phyloP scores from a whole-genome alignment of 2,329 filamentous ascomycete genomes.

The Xylariomycetidae sp. region DNA sequence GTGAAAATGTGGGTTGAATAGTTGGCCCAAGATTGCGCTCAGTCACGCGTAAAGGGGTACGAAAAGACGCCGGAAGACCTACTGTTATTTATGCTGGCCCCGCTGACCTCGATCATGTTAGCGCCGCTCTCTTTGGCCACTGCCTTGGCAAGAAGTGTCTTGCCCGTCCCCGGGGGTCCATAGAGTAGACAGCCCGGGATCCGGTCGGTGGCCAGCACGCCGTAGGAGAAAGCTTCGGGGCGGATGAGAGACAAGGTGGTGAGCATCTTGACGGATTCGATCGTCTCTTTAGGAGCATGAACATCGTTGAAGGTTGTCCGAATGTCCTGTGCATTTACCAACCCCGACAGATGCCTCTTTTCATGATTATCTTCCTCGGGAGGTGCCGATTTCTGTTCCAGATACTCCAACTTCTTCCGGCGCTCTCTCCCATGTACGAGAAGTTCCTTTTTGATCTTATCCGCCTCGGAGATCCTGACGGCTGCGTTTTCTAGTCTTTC shows the following conservation, averaged over 20 bases:
- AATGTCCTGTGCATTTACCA: constrained; percentile 77
- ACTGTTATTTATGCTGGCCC: constrained; percentile 92
- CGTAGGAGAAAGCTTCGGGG: constrained; percentile 94
- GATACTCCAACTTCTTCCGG: no score
- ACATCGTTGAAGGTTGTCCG: constrained; percentile 85
- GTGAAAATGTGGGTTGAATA: no score
- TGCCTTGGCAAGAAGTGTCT: constrained; percentile 65
- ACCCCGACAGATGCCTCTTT: constrained; percentile 73
- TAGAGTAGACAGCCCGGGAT: constrained; percentile 88
- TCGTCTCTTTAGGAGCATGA: constrained; percentile 74
- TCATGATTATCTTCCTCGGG: no score
- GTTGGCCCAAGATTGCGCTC: no score
- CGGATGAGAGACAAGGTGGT: constrained; percentile 82
- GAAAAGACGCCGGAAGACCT: no score
- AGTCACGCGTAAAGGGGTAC: no score
- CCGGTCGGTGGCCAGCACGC: constrained; percentile 83
- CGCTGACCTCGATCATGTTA: constrained; percentile 80
- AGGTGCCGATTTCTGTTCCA: no score
- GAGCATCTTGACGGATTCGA: constrained; percentile 81
- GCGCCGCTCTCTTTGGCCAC: constrained; percentile 65
- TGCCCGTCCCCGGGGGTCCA: constrained; percentile 77
- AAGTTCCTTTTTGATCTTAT: no score
- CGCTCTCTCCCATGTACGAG: no score
- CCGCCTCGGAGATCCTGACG: no score
- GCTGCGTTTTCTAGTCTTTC: constrained; percentile 13